Conservation (phyloP, 768 basidiomycete genomes). For the Russula foetens region DNA sequence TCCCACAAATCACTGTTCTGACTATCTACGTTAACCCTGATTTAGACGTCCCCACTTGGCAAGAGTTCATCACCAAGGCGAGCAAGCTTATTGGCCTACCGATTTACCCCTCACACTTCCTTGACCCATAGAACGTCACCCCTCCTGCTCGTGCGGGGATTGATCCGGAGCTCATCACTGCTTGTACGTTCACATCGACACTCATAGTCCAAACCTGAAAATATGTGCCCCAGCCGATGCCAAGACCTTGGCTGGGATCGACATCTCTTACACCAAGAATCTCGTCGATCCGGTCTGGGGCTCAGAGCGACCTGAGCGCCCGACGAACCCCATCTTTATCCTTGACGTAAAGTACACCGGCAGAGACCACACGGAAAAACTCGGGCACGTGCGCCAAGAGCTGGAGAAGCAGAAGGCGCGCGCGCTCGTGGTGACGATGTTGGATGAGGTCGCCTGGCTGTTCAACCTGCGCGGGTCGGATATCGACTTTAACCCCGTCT, state of each 20-base stretch:
- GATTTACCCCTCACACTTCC: background rate
- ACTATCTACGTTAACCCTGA: constrained; percentile 10
- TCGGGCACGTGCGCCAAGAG: constrained; percentile 56
- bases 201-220: background rate
- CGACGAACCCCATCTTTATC: constrained; percentile 56
- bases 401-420: constrained; percentile 53
- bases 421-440: constrained; percentile 74
- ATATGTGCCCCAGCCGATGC: constrained; percentile 46
- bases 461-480: constrained; percentile 90
- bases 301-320: constrained; percentile 54
- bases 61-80: constrained; percentile 75
- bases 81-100: background rate
- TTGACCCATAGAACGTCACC: constrained; percentile 45
- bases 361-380: constrained; percentile 56
- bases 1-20: constrained; percentile 14
- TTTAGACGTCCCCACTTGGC: constrained; percentile 83
- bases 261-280: constrained; percentile 64
- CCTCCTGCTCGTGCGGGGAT: constrained; percentile 65
- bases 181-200: constrained; percentile 34
- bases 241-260: constrained; percentile 43
- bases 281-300: constrained; percentile 77
- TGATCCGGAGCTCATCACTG: constrained; percentile 69
- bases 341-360: constrained; percentile 74
- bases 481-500: constrained; percentile 88
- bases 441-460: constrained; percentile 94